Evolutionary conservation across 352 stramenopile genomes (phyloP).

Genomic region (Phytophthora citrophthora): DNA sequence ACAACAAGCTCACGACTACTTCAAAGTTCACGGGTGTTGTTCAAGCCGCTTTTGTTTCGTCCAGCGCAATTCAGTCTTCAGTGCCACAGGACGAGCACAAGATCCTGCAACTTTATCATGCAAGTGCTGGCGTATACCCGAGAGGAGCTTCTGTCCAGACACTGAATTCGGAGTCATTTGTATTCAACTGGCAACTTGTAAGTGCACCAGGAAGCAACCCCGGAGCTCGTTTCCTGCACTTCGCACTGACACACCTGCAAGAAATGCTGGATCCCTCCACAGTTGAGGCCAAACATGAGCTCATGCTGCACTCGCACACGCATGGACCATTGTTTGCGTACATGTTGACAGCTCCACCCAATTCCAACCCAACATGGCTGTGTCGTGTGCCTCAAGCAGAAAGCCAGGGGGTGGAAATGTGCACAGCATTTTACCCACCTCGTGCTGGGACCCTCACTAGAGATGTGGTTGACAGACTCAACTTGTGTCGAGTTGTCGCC

Average conservation of each 20-base stretch:
- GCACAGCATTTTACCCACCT: constrained; percentile 60
- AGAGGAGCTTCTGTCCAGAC: constrained; percentile 26
- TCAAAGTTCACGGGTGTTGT: constrained; percentile 68
- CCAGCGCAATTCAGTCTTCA: constrained; percentile 29
- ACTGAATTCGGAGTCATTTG: constrained; percentile 50
- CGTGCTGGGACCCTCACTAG: constrained; percentile 31
- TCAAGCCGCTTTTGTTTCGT: constrained; percentile 69
- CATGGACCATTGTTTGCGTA: constrained; percentile 74
- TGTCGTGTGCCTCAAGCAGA: constrained; percentile 52
- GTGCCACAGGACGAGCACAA: constrained; percentile 36
- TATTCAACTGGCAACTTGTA: constrained; percentile 64
- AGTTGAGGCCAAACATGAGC: constrained; percentile 49
- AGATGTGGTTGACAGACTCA: constrained; percentile 41
- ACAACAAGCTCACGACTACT: constrained; percentile 60
- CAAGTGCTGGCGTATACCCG: constrained; percentile 61
- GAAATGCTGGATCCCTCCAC: constrained; percentile 55
- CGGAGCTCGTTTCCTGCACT: constrained; percentile 62
- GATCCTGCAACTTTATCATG: constrained; percentile 66
- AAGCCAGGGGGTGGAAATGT: constrained; percentile 50
- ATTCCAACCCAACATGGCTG: constrained; percentile 45
- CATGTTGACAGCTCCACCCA: constrained; percentile 23
- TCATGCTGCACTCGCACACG: constrained; percentile 76
- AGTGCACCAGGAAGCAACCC: constrained; percentile 29
- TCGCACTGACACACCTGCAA: constrained; percentile 67
- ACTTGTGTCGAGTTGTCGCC: constrained; percentile 49